Evolutionary conservation across 1,284 basidiomycete genomes (phyloP), one percentile per base, ranked within the genome.

Genomic region (Ganoderma multipileum): DNA sequence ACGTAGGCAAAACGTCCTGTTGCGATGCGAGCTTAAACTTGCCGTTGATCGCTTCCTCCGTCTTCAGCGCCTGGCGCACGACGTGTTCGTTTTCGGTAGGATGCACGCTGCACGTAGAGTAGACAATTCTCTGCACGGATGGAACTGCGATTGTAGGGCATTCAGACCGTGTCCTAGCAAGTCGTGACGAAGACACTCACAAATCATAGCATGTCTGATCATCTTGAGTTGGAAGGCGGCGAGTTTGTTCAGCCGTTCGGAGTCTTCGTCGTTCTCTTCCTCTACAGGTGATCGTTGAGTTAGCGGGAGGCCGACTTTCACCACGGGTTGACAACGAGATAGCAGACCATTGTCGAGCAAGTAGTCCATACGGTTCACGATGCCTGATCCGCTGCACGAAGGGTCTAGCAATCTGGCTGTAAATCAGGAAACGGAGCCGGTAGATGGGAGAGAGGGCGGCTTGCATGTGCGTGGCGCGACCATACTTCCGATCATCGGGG

Each of bases 81-180:
- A 95, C 94, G 23, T 85, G 83, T 74, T 99, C 98, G 81, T 99
- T 97, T 78, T 99, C 98, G 61, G 88, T 87, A 8, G 92, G 87
- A 79, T 99, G 93, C 59, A 98, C 85, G 69, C 95, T 97, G 80
- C 97, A 99, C 14, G 97, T 99, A 26, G 96, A 99, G 81, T 99
- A 99, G 20, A 97, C 96, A 68, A 99, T 94, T 72, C 89, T 90
- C 64, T 85, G 73, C 3, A 86, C 86, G 2, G 80, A 76, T 0
- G 87, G 87, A 75, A 95, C 94, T 84, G 23, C 12, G 9, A 28
- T 52, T 77, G 78, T 12, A n/a, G n/a, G 39, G 16, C 33, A 41
- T 58, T 67, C 14, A 55, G 68, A 47, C 44, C 18, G 23, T 26
- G 50, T 3, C 23, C 11, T 2, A 36, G 38, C 42, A 57, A 47